These are phyloP conservation scores for Ascocoryne sarcoides DNA, from an alignment of 2,329 filamentous ascomycete species.

Conservation along the genomic window DNA sequence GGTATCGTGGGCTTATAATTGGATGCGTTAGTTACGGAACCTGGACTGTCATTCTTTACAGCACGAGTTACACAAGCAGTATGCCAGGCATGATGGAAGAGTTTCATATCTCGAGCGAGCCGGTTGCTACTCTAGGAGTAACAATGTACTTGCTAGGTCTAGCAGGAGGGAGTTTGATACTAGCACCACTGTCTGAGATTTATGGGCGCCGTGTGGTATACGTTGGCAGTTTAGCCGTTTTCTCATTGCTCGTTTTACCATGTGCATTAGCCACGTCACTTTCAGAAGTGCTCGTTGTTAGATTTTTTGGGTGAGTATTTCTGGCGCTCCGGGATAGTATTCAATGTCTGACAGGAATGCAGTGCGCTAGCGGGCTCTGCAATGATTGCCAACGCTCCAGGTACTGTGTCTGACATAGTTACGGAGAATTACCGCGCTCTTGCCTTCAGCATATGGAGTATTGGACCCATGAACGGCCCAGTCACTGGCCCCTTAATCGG, in stretches of 20 bases:
- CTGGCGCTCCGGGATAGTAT: no score
- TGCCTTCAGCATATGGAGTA: conserved; percentile 74
- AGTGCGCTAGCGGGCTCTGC: conserved; percentile 63
- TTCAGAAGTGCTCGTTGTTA: conserved; percentile 56
- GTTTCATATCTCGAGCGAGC: conserved; percentile 49
- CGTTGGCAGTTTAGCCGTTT: conserved; percentile 53
- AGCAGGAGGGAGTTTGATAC: conserved; percentile 59
- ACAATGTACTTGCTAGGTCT: conserved; percentile 73
- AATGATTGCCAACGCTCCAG: conserved; percentile 76
- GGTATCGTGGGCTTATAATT: conserved; percentile 32
- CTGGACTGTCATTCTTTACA: conserved; percentile 53
- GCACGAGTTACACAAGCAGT: conserved; percentile 69
- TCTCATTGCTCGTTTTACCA: conserved; percentile 62
- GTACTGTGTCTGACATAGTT: conserved; percentile 77
- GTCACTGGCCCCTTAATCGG: conserved; percentile 63
- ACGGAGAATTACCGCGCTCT: conserved; percentile 70
- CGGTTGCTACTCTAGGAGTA: conserved; percentile 63
- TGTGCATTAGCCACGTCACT: conserved; percentile 62
- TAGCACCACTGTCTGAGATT: conserved; percentile 67
- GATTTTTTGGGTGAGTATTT: conserved; percentile 62
- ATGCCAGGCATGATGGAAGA: conserved; percentile 60
- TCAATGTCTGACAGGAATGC: conserved; percentile 11
- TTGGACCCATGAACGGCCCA: conserved; percentile 76
- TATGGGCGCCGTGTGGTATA: conserved; percentile 64
- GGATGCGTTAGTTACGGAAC: conserved; percentile 30